Evolutionary conservation across 805 yeast species (phyloP), one percentile per base, ranked within the genome.

Genomic region (Suhomyces emberorum): DNA sequence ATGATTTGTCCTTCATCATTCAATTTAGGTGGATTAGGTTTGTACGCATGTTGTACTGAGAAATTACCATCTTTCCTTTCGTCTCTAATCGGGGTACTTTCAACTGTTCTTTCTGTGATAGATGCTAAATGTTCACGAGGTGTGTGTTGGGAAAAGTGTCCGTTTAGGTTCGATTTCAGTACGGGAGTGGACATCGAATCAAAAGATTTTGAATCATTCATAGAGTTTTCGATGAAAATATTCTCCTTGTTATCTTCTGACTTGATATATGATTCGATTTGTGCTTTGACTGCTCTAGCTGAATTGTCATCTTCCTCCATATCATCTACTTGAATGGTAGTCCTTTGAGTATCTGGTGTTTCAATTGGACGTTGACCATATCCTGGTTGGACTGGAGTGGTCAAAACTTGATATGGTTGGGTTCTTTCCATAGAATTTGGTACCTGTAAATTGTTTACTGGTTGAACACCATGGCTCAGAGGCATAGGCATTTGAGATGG

Each of bases 241-340:
- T 72, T 72, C 40, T 74, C 79, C 41, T 74, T 74, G 46, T 74
- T 70, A 28, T 71, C 77, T 18, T 55, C 59, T 16, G 47, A 39
- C 28, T 53, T 54, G 33, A 49, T 46, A n/a, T 59, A 51, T 15
- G 44, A 51, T 17, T 55, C 57, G 22, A 65, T 35, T 17, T 65
- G 69, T 20, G 58, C 59, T 29, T 57, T 63, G 44, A 61, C 57
- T 2, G 63, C 69, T 30, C 64, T 53, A 15, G 53, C 57, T 10
- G 32, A 41, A 20, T 49, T 48, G 12, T 58, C 63, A 10, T 59
- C 67, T 9, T 59, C 64, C 14, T 61, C 69, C 31, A 50, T 47
- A 20, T 63, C 71, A 31, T 65, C 71, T n/a, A 63, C 70, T 45
- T 67, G 70, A 7, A 66, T 53, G 1, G 70, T 60, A 5, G 76